Percentiles rank a stretch among this genome's conserved stretches.
Evolutionary conservation across 192 early-diverging fungal species (phyloP).

Genomic region (Dissophora globulifera): DNA sequence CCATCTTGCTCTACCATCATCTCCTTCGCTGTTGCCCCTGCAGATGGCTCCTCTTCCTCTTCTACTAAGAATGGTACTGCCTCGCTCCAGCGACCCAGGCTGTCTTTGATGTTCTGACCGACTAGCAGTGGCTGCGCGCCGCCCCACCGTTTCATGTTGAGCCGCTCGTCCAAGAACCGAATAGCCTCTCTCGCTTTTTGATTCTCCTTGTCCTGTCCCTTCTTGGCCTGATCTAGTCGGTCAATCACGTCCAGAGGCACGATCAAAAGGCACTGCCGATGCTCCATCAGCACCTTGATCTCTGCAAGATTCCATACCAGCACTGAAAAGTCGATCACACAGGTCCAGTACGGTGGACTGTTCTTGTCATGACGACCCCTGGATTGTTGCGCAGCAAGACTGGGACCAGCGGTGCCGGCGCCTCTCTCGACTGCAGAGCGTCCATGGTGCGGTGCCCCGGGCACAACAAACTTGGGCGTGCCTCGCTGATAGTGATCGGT

Average conservation of each 20-base stretch:
- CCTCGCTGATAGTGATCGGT: slow-evolving; percentile 45
- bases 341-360: slow-evolving; percentile 27
- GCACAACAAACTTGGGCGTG: not conserved
- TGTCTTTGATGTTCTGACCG: slow-evolving; percentile 60
- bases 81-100: slow-evolving; percentile 58
- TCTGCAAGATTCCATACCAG: slow-evolving; percentile 58
- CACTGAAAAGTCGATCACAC: slow-evolving; percentile 60
- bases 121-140: slow-evolving; percentile 52
- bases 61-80: slow-evolving; percentile 53
- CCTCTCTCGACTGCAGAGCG: not conserved
- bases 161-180: slow-evolving; percentile 56
- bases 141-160: slow-evolving; percentile 25
- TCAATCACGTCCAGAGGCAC: slow-evolving; percentile 68
- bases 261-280: slow-evolving; percentile 57
- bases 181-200: slow-evolving; percentile 65
- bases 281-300: slow-evolving; percentile 58
- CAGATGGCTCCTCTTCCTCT: slow-evolving; percentile 11
- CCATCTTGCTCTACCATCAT: slow-evolving; percentile 6
- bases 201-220: slow-evolving; percentile 61
- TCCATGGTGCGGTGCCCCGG: not conserved
- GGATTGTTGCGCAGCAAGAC: no score
- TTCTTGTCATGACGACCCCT: not conserved
- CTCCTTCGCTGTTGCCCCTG: no score
- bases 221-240: slow-evolving; percentile 63
- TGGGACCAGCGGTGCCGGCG: no score